Conservation (phyloP, 2,329 filamentous ascomycete species). For the Aspergillus bombycis region DNA sequence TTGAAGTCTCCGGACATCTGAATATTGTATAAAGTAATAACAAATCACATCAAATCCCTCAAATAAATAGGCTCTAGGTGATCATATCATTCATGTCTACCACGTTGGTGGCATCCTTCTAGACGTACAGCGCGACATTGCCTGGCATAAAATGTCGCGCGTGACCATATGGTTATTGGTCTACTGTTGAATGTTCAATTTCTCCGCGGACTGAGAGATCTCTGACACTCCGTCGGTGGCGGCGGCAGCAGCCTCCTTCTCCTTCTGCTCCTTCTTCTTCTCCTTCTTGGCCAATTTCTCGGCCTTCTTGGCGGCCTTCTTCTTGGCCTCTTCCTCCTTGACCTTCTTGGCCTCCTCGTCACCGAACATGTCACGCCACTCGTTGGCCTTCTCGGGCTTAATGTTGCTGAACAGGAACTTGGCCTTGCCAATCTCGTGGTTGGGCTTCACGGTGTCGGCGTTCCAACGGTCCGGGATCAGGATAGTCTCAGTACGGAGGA, state of each 20-base stretch:
- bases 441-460: slow-evolving; percentile 61
- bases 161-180: background rate
- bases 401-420: slow-evolving; percentile 83
- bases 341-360: slow-evolving; percentile 69
- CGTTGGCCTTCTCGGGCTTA: slow-evolving; percentile 76
- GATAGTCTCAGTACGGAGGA: slow-evolving; percentile 66
- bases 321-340: slow-evolving; percentile 57
- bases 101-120: background rate
- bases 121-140: background rate
- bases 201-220: background rate
- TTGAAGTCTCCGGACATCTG: background rate
- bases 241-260: slow-evolving; percentile 4
- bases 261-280: slow-evolving; percentile 15
- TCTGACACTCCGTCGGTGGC: background rate
- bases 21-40: background rate
- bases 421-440: slow-evolving; percentile 80
- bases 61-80: background rate
- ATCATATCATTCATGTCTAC: slow-evolving; percentile 2
- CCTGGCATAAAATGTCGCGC: background rate
- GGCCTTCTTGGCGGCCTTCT: slow-evolving; percentile 41
- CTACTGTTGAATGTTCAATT: slow-evolving; percentile 1
- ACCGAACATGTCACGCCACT: slow-evolving; percentile 79
- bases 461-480: slow-evolving; percentile 72
- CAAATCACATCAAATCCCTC: background rate
- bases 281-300: slow-evolving; percentile 45